phyloP scores from a whole-genome alignment of 495 filamentous ascomycete genomes.

The Ramalina peruviana region DNA sequence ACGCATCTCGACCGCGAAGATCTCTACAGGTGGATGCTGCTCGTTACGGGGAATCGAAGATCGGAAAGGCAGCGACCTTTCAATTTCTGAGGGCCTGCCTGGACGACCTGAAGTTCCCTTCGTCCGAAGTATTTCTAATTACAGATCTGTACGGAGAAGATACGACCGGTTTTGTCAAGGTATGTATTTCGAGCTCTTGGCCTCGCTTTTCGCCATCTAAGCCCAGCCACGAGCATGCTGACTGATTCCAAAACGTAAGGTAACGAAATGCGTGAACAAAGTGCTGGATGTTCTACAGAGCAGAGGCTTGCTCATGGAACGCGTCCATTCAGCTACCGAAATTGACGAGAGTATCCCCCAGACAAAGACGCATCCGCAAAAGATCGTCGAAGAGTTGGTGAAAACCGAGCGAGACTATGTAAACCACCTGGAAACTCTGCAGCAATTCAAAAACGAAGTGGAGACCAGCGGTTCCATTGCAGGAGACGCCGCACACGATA shows the following conservation, averaged over 20 bases:
- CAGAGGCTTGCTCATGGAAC: constrained; percentile 51
- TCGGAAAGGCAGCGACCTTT: constrained; percentile 55
- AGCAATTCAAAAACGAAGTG: constrained; percentile 79
- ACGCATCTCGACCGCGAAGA: constrained; percentile 53
- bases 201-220: background rate
- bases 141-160: constrained; percentile 84
- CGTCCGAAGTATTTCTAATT: constrained; percentile 79
- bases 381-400: constrained; percentile 80
- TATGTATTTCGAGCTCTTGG: constrained; percentile 21
- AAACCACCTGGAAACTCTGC: constrained; percentile 89
- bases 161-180: constrained; percentile 95
- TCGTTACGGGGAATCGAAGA: constrained; percentile 46
- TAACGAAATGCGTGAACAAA: constrained; percentile 70
- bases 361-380: constrained; percentile 65
- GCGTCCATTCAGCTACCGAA: constrained; percentile 25
- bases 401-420: constrained; percentile 95
- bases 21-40: constrained; percentile 48
- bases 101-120: constrained; percentile 56
- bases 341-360: constrained; percentile 12
- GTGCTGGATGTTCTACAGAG: constrained; percentile 77
- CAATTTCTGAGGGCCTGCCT: constrained; percentile 57
- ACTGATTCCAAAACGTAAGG: constrained; percentile 27
- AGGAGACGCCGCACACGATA: constrained; percentile 82
- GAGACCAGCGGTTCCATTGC: constrained; percentile 78
- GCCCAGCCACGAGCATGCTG: constrained; percentile 5